phyloP scores from a whole-genome alignment of 495 filamentous ascomycete species.

The Aspergillus diversus region DNA sequence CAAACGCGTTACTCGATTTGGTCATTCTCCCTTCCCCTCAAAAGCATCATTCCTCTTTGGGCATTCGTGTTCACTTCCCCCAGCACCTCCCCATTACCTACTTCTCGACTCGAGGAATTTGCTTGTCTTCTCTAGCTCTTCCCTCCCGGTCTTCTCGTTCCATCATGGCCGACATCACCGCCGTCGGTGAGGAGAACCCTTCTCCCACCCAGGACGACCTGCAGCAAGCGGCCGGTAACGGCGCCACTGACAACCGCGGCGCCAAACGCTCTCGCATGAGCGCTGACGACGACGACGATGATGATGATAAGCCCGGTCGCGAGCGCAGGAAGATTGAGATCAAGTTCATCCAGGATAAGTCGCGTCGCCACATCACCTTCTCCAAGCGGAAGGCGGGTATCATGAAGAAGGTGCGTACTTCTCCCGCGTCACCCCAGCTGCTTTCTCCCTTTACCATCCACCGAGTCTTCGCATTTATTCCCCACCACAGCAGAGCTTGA shows the following conservation, averaged over 20 bases:
- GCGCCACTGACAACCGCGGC: conserved; percentile 72
- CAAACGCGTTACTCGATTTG: conserved; percentile 60
- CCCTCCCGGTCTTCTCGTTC: conserved; percentile 15
- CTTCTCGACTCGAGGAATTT: conserved; percentile 19
- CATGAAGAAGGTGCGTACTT: conserved; percentile 95
- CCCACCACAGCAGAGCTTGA: conserved; percentile 3
- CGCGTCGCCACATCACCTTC: conserved; percentile 99
- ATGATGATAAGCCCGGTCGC: conserved; percentile 97
- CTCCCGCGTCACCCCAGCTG: conserved; percentile 31
- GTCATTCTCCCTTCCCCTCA: conserved; percentile 46
- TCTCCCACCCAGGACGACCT: conserved; percentile 57
- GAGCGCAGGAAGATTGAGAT: conserved; percentile 99
- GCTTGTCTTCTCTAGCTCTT: conserved; percentile 18
- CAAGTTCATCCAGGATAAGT: conserved; percentile 99
- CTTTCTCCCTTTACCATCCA: conserved; percentile 12
- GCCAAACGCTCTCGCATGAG: conserved; percentile 86
- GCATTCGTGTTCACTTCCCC: conserved; percentile 33
- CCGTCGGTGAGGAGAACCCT: conserved; percentile 52
- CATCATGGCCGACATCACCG: conserved; percentile 51
- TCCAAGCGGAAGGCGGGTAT: conserved; percentile 99
- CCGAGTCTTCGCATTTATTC: conserved; percentile 5
- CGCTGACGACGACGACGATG: conserved; percentile 96
- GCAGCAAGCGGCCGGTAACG: conserved; percentile 53
- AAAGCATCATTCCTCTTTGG: conserved; percentile 55
- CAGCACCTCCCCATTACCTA: conserved; percentile 29